Base-by-base conservation (phyloP, 1,284 basidiomycete genomes). In the Mixia osmundae region DNA sequence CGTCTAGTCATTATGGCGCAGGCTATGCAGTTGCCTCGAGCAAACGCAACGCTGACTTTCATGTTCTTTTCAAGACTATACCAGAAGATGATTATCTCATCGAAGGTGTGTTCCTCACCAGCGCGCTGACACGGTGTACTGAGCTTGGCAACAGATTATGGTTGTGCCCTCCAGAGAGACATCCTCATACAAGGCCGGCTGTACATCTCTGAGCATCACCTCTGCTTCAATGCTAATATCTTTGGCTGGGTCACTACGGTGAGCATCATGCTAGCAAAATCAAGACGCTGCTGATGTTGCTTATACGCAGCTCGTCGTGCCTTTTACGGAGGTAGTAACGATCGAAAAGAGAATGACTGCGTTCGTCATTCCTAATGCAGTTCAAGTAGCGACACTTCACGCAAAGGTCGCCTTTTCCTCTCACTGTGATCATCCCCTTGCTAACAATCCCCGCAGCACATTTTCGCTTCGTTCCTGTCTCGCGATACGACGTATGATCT, bases 281-380 rank as follows among this genome's bases (percentile, higher is more conserved):
- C 30, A 29, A 40, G 25, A 36, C 35, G 35, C 35, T 31, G 6
- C 34, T 30, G 20, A 9, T 16, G 9, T 33, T 9, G 32, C 27
- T 22, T 12, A 3, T 27, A n/a, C 12, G n/a, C n/a, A n/a, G n/a
- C 65, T 94, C 43, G 73, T 75, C 27, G 71, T 97, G 40, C 77
- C 89, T 3, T 91, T 95, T 47, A 70, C 73, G 50, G 85, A 95
- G 47, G 76, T 97, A 39, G 73, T 69, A 24, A 63, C 71, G 10
- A 71, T 99, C 30, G 89, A 97, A 55, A 95, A 95, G 65, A 79
- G 76, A 49, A 97, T 89, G 82, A 97, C 91, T 0, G 89, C 89
- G 1, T 78, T 91, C 47, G 82, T 99, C 40, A 99, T 97, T 44
- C 89, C 91, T 10, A 99, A 97, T 54, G 89, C 85, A 7, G 89